Base-by-base conservation (phyloP, 2,329 filamentous ascomycete genomes). In the Colletotrichum cordylinicola region DNA sequence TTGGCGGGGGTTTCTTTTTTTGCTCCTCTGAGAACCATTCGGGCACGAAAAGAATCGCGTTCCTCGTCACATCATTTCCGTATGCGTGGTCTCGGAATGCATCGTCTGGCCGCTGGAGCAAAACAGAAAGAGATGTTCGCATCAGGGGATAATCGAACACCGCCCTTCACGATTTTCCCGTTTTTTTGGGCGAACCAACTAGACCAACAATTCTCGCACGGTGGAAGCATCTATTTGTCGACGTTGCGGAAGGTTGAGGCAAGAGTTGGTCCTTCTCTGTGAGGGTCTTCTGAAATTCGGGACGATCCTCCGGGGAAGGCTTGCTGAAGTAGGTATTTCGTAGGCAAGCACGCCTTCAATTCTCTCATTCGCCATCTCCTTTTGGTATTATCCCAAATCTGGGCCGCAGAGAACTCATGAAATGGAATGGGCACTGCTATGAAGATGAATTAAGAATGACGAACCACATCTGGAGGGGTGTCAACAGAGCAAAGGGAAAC, bases 21-120 rank as follows among this genome's bases (percentile, higher is more conserved):
- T 43, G 9, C 39, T 43, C 39, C 18, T 43, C 4, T 43, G 18
- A 43, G 6, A 6, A 43, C 1, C 8, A 43, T 1, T 1, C 4
- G 6, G 16, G 37, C 3, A 43, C 1, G 37, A 43, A 6, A 3
- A 43, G 16, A n/a, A 43, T n/a, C 0, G 37, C 8, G 0, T 10
- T 10, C 0, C 8, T 43, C 37, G 37, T 2, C 37, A 10, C 2
- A 43, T 2, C 1, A 18, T 18, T 43, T 18, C 0, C 4, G 2
- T 18, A 0, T 9, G 3, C 4, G 3, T 18, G 37, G 2, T 3
- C 2, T 3, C 2, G 37, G 16, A 1, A 18, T 43, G 16, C 37
- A 43, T 43, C 37, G 2, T 43, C 10, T 43, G 16, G 37, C 37
- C 37, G 2, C 37, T n/a, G 16, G 1, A 8, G 37, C 37, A 43